A percentile compares a stretch with the other conserved stretches of the same genome.
Evolutionary conservation across 2,329 filamentous ascomycete genomes (phyloP).

Genomic region (Thermoascus crustaceus): DNA sequence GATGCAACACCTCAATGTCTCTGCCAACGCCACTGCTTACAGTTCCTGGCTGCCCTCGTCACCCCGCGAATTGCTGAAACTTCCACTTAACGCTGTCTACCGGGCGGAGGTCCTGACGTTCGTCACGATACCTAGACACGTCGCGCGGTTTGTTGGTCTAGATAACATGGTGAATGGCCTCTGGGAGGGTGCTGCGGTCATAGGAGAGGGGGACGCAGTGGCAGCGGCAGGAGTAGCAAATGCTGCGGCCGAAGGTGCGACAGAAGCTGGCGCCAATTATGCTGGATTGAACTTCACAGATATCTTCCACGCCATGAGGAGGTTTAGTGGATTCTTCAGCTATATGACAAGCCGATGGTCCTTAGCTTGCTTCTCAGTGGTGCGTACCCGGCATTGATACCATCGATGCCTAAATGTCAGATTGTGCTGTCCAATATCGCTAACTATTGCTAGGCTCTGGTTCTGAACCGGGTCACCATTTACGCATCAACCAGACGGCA

Average conservation of each 20-base stretch:
- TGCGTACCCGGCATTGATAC: constrained; percentile 24
- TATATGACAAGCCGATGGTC: constrained; percentile 93
- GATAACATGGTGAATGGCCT: constrained; percentile 18
- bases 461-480: constrained; percentile 86
- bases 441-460: constrained; percentile 51
- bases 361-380: constrained; percentile 72
- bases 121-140: constrained; percentile 24
- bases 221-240: constrained; percentile 30
- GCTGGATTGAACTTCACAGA: constrained; percentile 34
- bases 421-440: constrained; percentile 5
- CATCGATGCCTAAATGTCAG: not conserved
- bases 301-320: constrained; percentile 49
- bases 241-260: constrained; percentile 23
- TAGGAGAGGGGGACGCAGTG: constrained; percentile 26
- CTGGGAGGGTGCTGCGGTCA: constrained; percentile 14
- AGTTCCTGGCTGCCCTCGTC: constrained; percentile 19
- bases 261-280: constrained; percentile 24
- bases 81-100: constrained; percentile 30
- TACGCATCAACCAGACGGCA: constrained; percentile 82
- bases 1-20: constrained; percentile 15
- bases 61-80: constrained; percentile 24
- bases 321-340: constrained; percentile 76
- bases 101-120: constrained; percentile 29
- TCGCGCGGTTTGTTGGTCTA: constrained; percentile 23
- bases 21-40: constrained; percentile 11